phyloP scores from a whole-genome alignment of 2,329 filamentous ascomycete genomes.

The Sclerotinia subarctica region DNA sequence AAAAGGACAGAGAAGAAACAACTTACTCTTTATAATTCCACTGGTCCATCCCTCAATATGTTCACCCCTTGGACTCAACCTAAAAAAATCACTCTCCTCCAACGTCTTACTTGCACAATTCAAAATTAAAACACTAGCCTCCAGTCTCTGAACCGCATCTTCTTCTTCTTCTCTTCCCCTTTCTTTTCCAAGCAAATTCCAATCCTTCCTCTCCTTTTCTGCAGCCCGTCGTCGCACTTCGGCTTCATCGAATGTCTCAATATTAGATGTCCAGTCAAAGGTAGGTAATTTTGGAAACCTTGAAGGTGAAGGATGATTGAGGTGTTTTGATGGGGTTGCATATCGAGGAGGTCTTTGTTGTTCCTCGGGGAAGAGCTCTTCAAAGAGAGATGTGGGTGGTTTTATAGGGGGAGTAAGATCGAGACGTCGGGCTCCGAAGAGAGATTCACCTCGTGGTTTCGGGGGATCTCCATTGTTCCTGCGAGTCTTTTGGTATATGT shows the following conservation, averaged over 20 bases:
- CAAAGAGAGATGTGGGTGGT: constrained; percentile 40
- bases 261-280: constrained; percentile 30
- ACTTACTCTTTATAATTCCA: constrained; percentile 55
- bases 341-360: background rate
- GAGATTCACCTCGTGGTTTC: constrained; percentile 10
- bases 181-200: constrained; percentile 1
- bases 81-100: constrained; percentile 66
- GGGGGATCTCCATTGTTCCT: constrained; percentile 8
- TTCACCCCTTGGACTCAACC: constrained; percentile 57
- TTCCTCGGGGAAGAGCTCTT: constrained; percentile 55
- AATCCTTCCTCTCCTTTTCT: constrained; percentile 11
- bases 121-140: constrained; percentile 49
- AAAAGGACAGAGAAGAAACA: background rate
- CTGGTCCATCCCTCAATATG: constrained; percentile 67
- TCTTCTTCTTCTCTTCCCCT: background rate
- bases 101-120: constrained; percentile 57
- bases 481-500: constrained; percentile 25
- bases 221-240: constrained; percentile 11
- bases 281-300: constrained; percentile 32
- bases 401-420: background rate
- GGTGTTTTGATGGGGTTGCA: background rate
- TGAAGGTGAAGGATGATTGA: background rate
- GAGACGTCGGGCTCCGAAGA: constrained; percentile 6
- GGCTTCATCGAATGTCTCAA: constrained; percentile 4
- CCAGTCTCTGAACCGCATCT: constrained; percentile 6